Conservation (phyloP, 768 basidiomycete genomes). For the Leccinum obscurum region DNA sequence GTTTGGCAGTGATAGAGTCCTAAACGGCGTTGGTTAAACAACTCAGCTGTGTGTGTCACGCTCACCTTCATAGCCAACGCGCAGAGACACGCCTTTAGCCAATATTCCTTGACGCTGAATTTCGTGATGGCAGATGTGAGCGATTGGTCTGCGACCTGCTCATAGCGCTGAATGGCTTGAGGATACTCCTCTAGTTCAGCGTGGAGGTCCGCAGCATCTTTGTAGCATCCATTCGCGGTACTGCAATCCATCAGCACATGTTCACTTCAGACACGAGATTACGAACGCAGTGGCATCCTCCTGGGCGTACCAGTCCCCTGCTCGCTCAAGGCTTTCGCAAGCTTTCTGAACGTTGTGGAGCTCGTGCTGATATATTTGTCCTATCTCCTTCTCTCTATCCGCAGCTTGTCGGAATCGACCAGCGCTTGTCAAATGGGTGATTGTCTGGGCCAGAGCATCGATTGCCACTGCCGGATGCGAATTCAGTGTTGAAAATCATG, state of each 20-base stretch:
- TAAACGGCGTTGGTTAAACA: conserved; percentile 33
- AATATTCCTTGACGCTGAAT: conserved; percentile 98
- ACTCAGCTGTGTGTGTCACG: conserved; percentile 7
- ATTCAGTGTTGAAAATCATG: conserved; percentile 10
- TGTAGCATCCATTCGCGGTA: conserved; percentile 93
- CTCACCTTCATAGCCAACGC: conserved; percentile 84
- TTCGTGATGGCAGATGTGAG: conserved; percentile 85
- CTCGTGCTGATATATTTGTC: conserved; percentile 88
- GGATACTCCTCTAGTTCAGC: conserved; percentile 86
- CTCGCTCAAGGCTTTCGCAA: conserved; percentile 87
- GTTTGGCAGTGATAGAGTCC: conserved; percentile 83
- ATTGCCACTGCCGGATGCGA: conserved; percentile 68
- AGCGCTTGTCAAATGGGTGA: conserved; percentile 74
- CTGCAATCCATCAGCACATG: conserved; percentile 42
- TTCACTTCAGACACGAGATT: not conserved
- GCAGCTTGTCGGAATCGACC: conserved; percentile 98
- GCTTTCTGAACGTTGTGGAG: conserved; percentile 77
- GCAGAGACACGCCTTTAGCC: conserved; percentile 85
- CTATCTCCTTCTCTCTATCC: conserved; percentile 97
- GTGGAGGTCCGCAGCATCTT: conserved; percentile 94
- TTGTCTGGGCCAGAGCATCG: conserved; percentile 80
- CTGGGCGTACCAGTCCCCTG: conserved; percentile 96
- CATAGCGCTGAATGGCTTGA: conserved; percentile 84
- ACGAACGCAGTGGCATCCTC: conserved; percentile 96
- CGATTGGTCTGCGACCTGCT: conserved; percentile 85